Conservation (phyloP, 768 basidiomycete genomes). For the Mycena latifolia region DNA sequence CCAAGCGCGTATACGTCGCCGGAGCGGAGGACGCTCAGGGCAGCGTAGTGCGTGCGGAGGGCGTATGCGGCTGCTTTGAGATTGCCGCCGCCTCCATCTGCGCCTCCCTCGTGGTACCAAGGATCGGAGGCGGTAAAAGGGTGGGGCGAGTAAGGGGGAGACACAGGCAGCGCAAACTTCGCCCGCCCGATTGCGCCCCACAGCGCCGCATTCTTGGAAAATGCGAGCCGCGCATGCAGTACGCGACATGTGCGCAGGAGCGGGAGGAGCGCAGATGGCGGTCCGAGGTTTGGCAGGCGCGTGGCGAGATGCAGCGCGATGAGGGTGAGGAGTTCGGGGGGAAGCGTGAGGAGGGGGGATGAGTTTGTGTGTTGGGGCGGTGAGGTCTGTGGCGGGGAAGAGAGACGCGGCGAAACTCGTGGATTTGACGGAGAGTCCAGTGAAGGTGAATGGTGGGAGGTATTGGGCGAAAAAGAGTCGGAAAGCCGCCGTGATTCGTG, state of each 20-base stretch:
- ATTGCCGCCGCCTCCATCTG: not conserved
- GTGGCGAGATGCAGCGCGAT: conserved; percentile 28
- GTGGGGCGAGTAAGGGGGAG: not conserved
- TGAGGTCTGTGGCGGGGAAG: too few species aligned
- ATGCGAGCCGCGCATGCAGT: not conserved
- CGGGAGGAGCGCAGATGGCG: conserved; percentile 30
- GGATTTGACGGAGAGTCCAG: too few species aligned
- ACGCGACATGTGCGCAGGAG: conserved; percentile 12
- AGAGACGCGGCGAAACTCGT: too few species aligned
- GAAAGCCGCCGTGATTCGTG: too few species aligned
- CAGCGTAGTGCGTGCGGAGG: not conserved
- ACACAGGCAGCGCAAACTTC: conserved; percentile 10
- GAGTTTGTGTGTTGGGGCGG: too few species aligned
- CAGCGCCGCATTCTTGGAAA: not conserved
- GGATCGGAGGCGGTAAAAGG: not conserved
- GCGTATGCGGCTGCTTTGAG: not conserved
- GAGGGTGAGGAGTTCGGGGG: conserved; percentile 24
- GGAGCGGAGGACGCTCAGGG: not conserved
- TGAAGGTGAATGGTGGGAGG: too few species aligned
- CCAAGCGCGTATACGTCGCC: not conserved
- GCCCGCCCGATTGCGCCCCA: conserved; percentile 11
- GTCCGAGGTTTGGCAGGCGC: conserved; percentile 30
- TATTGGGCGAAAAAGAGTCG: too few species aligned
- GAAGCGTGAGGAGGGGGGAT: conserved; percentile 10
- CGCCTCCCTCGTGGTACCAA: too few species aligned